A percentile compares a stretch with the other conserved stretches of the same genome.
Evolutionary conservation across 257 asterid species (phyloP).

Genomic region (Solanum piurae): DNA sequence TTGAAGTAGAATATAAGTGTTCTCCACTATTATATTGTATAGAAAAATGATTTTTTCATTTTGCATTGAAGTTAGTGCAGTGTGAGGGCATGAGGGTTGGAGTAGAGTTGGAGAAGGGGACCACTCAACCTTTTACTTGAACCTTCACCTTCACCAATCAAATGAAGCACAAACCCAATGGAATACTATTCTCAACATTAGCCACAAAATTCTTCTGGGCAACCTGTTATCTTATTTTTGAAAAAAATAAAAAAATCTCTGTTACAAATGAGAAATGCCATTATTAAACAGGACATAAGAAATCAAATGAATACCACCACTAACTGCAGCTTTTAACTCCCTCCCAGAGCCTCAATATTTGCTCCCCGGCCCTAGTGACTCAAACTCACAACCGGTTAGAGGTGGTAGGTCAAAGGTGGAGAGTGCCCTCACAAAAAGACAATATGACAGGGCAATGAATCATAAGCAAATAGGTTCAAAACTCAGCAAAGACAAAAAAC

Average conservation of each 20-base stretch:
- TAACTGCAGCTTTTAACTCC: not conserved
- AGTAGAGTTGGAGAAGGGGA: not conserved
- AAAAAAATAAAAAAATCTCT: accelerated
- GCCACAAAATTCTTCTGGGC: not conserved
- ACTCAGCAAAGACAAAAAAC: no score
- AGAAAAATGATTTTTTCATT: not conserved
- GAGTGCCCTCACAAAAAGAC: not conserved
- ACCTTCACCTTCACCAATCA: not conserved
- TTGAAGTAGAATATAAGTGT: not conserved
- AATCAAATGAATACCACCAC: not conserved
- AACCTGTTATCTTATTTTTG: not conserved
- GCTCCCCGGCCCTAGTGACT: not conserved
- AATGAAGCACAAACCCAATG: not conserved
- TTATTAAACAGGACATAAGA: not conserved
- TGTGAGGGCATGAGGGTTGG: not conserved
- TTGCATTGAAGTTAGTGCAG: not conserved
- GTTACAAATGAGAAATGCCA: not conserved
- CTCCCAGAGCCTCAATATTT: not conserved
- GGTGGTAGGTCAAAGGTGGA: not conserved
- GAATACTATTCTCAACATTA: not conserved
- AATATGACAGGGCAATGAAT: not conserved
- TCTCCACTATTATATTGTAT: not conserved
- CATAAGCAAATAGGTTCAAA: not conserved
- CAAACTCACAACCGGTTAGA: not conserved
- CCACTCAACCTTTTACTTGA: not conserved